phyloP scores from a whole-genome alignment of 805 yeast species.

The Pichia scutulata region DNA sequence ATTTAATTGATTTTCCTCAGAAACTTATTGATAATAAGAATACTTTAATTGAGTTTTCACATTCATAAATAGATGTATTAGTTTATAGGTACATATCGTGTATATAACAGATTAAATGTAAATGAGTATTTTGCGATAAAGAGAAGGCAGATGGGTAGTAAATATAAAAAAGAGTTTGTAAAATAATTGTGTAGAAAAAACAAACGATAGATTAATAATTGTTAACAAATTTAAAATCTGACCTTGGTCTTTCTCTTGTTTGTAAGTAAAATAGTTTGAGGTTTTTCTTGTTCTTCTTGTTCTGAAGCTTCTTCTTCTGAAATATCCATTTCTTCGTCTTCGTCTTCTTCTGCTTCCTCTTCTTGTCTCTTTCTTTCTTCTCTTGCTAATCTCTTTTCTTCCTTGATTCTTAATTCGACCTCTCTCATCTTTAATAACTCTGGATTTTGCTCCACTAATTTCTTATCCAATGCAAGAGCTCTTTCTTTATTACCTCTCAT shows the following conservation, averaged over 20 bases:
- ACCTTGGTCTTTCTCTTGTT: conserved; percentile 45
- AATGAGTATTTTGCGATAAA: background rate
- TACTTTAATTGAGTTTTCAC: background rate
- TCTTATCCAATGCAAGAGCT: conserved; percentile 77
- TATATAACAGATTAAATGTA: background rate
- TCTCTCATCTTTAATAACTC: conserved; percentile 88
- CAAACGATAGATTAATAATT: background rate
- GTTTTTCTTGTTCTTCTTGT: conserved; percentile 36
- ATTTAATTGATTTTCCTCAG: background rate
- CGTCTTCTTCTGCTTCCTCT: conserved; percentile 36
- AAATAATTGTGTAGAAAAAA: background rate
- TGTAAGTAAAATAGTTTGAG: conserved; percentile 52
- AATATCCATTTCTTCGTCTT: conserved; percentile 39
- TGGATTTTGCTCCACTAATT: conserved; percentile 82
- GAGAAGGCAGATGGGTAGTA: background rate
- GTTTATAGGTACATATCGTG: background rate
- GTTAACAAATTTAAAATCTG: conserved; percentile 32
- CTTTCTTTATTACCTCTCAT: conserved; percentile 95
- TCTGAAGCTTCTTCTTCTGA: conserved; percentile 39
- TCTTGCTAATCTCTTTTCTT: conserved; percentile 55
- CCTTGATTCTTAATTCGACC: conserved; percentile 74
- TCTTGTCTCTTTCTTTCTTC: conserved; percentile 42
- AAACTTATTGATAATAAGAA: background rate
- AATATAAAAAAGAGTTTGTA: background rate
- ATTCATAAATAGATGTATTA: background rate